Percentiles rank a stretch among this genome's conserved stretches.
phyloP scores from a whole-genome alignment of 2,329 filamentous ascomycete genomes.

The Fusarium euwallaceae region DNA sequence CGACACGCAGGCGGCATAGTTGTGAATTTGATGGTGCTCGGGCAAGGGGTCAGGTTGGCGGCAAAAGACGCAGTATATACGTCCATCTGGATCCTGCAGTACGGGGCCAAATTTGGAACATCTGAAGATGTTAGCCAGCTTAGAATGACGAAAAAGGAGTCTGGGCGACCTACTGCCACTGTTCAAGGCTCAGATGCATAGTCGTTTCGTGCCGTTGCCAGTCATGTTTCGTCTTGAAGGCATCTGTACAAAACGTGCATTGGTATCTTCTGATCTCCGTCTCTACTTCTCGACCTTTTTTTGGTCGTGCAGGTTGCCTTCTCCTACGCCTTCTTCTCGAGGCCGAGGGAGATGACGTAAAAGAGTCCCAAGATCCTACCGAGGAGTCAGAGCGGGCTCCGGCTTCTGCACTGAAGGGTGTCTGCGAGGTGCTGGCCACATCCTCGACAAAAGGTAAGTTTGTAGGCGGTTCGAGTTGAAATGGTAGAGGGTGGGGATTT shows the following conservation, averaged over 20 bases:
- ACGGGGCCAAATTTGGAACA: neutral
- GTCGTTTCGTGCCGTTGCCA: slow-evolving; percentile 25
- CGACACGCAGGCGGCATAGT: neutral
- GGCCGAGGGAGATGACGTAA: neutral
- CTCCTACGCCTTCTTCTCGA: neutral
- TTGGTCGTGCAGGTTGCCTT: neutral
- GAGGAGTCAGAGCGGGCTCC: neutral
- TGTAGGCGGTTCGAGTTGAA: neutral
- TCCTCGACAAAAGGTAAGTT: neutral
- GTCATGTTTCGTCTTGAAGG: slow-evolving; percentile 28
- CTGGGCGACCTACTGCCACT: neutral
- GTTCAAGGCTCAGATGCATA: neutral
- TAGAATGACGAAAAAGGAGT: neutral
- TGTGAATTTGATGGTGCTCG: neutral
- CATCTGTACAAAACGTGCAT: slow-evolving; percentile 25
- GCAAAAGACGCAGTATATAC: neutral
- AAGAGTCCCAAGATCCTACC: neutral
- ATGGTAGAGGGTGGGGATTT: neutral
- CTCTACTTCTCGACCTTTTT: neutral
- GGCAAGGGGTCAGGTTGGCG: neutral
- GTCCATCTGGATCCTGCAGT: neutral
- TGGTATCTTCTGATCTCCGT: slow-evolving; percentile 19
- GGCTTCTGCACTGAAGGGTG: neutral
- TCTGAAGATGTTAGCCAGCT: neutral
- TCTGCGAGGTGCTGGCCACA: neutral